Percentiles rank a stretch among this genome's conserved stretches.
Evolutionary conservation across 2,329 filamentous ascomycete species (phyloP).

Genomic region (Sordariomycetes sp.): DNA sequence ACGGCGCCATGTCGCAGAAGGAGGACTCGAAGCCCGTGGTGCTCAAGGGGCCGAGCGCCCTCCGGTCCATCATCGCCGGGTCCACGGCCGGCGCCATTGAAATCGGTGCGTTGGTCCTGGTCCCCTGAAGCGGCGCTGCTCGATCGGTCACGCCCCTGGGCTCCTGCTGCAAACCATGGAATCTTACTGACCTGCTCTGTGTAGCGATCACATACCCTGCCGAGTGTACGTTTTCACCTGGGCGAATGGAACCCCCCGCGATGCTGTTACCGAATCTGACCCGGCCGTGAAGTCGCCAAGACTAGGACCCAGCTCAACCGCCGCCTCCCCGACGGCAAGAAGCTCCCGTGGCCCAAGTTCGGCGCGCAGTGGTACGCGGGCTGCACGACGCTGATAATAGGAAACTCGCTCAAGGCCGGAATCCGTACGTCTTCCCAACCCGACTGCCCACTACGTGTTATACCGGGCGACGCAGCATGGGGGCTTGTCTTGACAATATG

Average conservation of each 20-base stretch:
- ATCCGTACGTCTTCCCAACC: conserved; percentile 50
- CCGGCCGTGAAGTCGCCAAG: conserved; percentile 58
- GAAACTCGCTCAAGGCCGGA: conserved; percentile 91
- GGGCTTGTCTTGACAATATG: neutral
- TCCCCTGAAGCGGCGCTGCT: neutral
- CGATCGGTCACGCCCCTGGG: neutral
- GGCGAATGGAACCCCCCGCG: conserved; percentile 4
- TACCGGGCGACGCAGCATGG: neutral
- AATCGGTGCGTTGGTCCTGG: conserved; percentile 49
- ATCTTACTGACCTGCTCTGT: conserved; percentile 1
- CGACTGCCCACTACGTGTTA: neutral
- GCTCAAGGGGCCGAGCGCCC: conserved; percentile 53
- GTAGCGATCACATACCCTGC: conserved; percentile 80
- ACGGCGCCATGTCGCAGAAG: conserved; percentile 1
- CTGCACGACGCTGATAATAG: conserved; percentile 92
- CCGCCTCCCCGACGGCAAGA: conserved; percentile 65
- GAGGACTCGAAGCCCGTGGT: conserved; percentile 12
- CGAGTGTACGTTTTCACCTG: conserved; percentile 51
- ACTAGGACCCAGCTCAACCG: conserved; percentile 89
- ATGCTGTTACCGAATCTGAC: conserved; percentile 3
- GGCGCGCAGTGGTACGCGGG: conserved; percentile 94
- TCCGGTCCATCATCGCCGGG: conserved; percentile 85
- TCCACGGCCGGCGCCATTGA: conserved; percentile 90
- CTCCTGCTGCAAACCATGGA: neutral
- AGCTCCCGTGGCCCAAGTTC: conserved; percentile 90